These are phyloP conservation scores for Xanthoconium separans DNA, from an alignment of 1,284 basidiomycete species.

Conservation along the genomic window DNA sequence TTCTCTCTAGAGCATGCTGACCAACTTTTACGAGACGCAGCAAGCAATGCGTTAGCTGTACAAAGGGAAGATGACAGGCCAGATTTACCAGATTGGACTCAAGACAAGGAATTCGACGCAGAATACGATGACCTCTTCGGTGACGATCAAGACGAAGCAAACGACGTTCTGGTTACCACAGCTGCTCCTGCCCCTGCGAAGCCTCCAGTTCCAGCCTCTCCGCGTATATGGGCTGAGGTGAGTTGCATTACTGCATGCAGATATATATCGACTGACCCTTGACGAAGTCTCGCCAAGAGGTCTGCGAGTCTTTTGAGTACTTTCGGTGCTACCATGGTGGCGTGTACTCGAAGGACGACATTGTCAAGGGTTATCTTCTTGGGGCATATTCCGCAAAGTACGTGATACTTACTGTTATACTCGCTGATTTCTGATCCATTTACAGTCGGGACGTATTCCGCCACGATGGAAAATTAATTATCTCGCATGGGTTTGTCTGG, in stretches of 20 bases:
- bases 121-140: conserved; percentile 14
- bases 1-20: conserved; percentile 13
- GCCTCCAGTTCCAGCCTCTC: conserved; percentile 35
- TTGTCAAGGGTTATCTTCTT: conserved; percentile 70
- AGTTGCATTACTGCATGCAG: conserved; percentile 5
- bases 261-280: conserved; percentile 8
- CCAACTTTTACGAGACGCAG: conserved; percentile 20
- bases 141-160: conserved; percentile 11
- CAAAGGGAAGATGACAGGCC: conserved; percentile 4
- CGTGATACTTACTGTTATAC: conserved; percentile 15
- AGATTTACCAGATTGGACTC: conserved; percentile 25
- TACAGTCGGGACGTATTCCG: conserved; percentile 65
- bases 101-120: conserved; percentile 19
- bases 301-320: conserved; percentile 73
- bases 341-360: conserved; percentile 63
- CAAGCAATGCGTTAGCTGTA: conserved; percentile 10
- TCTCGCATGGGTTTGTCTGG: conserved; percentile 70
- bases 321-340: conserved; percentile 77
- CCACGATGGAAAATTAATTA: conserved; percentile 63
- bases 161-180: neutral
- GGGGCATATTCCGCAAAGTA: conserved; percentile 67
- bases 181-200: conserved; percentile 11
- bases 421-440: conserved; percentile 5
- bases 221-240: conserved; percentile 57
- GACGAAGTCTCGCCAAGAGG: conserved; percentile 70